Conservation (phyloP, 2,329 filamentous ascomycete species). For the Whalleya microplaca region DNA sequence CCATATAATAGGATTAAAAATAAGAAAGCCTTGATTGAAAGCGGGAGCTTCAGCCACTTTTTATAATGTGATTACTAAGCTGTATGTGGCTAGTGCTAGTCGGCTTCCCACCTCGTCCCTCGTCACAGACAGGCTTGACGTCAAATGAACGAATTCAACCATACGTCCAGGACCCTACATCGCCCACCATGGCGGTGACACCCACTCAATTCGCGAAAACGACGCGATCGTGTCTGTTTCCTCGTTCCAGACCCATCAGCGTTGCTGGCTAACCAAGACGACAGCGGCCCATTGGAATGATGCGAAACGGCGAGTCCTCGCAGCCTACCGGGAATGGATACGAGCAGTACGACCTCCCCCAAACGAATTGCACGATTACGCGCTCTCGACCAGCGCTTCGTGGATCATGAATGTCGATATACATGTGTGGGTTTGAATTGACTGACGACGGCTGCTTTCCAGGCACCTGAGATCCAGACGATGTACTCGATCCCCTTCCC, state of each 20-base stretch:
- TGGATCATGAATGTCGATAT: not conserved
- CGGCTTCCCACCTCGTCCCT: slow-evolving; percentile 7
- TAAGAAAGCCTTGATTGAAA: not conserved
- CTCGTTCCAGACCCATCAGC: not conserved
- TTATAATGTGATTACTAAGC: slow-evolving; percentile 24
- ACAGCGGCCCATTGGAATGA: slow-evolving; percentile 87
- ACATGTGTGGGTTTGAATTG: not conserved
- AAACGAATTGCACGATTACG: not conserved
- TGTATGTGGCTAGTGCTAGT: slow-evolving; percentile 26
- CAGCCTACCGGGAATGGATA: slow-evolving; percentile 93
- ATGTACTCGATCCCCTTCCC: slow-evolving; percentile 96
- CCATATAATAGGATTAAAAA: too few relatives aligned
- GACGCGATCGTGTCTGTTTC: slow-evolving; percentile 73
- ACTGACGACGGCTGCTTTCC: slow-evolving; percentile 17
- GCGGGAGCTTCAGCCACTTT: not conserved
- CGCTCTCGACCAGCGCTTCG: slow-evolving; percentile 2
- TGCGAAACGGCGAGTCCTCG: slow-evolving; percentile 83
- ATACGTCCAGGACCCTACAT: slow-evolving; percentile 39
- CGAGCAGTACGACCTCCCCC: slow-evolving; percentile 72
- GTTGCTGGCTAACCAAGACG: slow-evolving; percentile 37
- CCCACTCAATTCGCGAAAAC: slow-evolving; percentile 88
- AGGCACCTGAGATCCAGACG: slow-evolving; percentile 95
- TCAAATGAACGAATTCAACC: slow-evolving; percentile 36
- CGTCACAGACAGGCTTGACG: slow-evolving; percentile 35
- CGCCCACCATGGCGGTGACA: slow-evolving; percentile 78